phyloP scores from a whole-genome alignment of 208 protist species.

The Wallacemonas sp. region DNA sequence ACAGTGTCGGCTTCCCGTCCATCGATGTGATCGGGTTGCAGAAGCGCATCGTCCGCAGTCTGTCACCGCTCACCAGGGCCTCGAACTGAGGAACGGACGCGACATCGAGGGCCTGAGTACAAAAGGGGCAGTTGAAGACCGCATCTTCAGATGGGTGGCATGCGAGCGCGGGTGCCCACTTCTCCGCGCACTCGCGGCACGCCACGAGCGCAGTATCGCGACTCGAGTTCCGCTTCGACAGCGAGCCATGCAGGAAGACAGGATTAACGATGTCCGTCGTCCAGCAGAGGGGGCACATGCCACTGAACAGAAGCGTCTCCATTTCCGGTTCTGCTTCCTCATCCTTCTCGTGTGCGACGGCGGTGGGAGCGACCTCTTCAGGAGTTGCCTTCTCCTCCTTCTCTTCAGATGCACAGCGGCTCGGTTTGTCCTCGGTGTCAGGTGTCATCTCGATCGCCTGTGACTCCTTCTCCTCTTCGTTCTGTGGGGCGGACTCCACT shows the following conservation, averaged over 20 bases:
- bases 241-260: conserved; percentile 33
- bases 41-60: conserved; percentile 11
- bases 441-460: too few species aligned
- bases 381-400: too few species aligned
- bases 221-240: not conserved
- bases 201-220: conserved; percentile 26
- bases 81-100: not conserved
- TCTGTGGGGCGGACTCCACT: too few species aligned
- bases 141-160: not conserved
- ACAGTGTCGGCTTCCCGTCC: conserved; percentile 5
- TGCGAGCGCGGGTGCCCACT: conserved; percentile 17
- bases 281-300: conserved; percentile 43
- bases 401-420: too few species aligned
- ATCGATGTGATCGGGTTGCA: conserved; percentile 11
- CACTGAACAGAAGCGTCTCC: conserved; percentile 10
- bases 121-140: conserved; percentile 7
- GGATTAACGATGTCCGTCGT: conserved; percentile 28
- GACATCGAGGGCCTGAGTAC: not conserved
- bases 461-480: too few species aligned
- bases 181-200: conserved; percentile 33
- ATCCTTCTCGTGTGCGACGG: not conserved
- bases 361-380: too few species aligned
- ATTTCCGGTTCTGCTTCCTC: not conserved
- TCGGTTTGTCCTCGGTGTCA: too few species aligned
- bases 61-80: not conserved